Evolutionary conservation across 768 basidiomycete genomes (phyloP), one percentile per base, ranked within the genome.

Genomic region (Lactarius pseudohatsudake): DNA sequence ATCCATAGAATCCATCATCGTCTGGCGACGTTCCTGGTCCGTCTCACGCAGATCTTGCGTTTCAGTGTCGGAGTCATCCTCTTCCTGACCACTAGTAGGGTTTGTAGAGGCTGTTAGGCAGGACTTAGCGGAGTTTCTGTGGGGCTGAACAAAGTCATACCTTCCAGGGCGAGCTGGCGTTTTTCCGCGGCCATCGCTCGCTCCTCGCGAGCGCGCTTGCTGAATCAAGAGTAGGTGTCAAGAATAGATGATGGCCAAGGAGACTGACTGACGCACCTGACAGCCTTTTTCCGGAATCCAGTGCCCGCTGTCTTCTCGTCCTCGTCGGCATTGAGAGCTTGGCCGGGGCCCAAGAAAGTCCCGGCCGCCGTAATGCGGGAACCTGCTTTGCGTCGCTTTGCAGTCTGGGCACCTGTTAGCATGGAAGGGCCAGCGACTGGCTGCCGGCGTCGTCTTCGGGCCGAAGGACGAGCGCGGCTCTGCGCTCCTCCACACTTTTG

Each of bases 401-500:
- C 78, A 1, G 85, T 87, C 74, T 90, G 89, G 20, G 80, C 78
- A 10, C 86, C 87, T 8, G 86, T 87, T 57, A 81, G 79, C 45
- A 77, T 76, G 4, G 88, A 88, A 0, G 88, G 83, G 2, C 81
- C 79, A 0, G 80, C 78, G 55, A 79, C 76, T 36, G 76, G 74
- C 41, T 73, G 75, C 40, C 79, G 80, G n/a, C 72, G 70, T 28
- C 81, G 78, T 3, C 81, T 81, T 15, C 74, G 72, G 26, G 80
- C 80, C 18, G 81, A 78, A n/a, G 88, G 87, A 4, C 88, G 83
- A 5, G 82, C 72, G 53, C 85, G 83, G 5, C 80, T 77, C 72
- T 92, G 89, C 16, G 92, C 91, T 16, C 91, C 92, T 61, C 92
- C 92, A 68, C 91, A 92, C 90, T 92, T 61, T 18, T 20, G n/a